phyloP scores from a whole-genome alignment of 2,329 filamentous ascomycete genomes.

The Arthroderma sp. region DNA sequence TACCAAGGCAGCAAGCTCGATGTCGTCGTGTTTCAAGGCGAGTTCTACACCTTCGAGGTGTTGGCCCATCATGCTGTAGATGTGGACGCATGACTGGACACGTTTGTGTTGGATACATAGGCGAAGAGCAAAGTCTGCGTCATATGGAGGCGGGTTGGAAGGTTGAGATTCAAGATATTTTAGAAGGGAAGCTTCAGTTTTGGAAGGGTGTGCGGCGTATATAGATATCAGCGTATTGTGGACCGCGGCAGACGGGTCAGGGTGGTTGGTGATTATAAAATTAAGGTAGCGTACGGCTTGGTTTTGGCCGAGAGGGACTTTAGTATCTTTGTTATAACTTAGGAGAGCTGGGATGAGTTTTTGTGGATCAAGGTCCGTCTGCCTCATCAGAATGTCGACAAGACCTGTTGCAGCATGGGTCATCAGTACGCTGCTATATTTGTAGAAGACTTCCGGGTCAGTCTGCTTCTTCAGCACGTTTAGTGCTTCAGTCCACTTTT shows the following conservation, averaged over 20 bases:
- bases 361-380: conserved; percentile 68
- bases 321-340: conserved; percentile 70
- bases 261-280: conserved; percentile 76
- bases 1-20: conserved; percentile 79
- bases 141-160: conserved; percentile 71
- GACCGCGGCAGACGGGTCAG: conserved; percentile 66
- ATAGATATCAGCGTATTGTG: conserved; percentile 97
- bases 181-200: conserved; percentile 73
- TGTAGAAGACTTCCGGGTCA: conserved; percentile 85
- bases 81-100: conserved; percentile 88
- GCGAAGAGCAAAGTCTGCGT: conserved; percentile 89
- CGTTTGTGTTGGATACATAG: conserved; percentile 90
- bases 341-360: conserved; percentile 86
- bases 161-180: conserved; percentile 85
- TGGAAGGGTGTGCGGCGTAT: conserved; percentile 72
- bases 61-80: conserved; percentile 93
- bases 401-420: conserved; percentile 70
- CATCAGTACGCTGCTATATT: conserved; percentile 95
- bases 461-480: conserved; percentile 86
- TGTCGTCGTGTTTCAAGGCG: conserved; percentile 74
- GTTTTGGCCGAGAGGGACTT: conserved; percentile 58
- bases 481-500: conserved; percentile 79
- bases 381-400: conserved; percentile 92
- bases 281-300: conserved; percentile 90
- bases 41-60: conserved; percentile 88